Percentiles rank a stretch among this genome's conserved stretches.
These are phyloP conservation scores for Cymbidium sinense DNA, from an alignment of 106 monocot species.

Conservation along the genomic window DNA sequence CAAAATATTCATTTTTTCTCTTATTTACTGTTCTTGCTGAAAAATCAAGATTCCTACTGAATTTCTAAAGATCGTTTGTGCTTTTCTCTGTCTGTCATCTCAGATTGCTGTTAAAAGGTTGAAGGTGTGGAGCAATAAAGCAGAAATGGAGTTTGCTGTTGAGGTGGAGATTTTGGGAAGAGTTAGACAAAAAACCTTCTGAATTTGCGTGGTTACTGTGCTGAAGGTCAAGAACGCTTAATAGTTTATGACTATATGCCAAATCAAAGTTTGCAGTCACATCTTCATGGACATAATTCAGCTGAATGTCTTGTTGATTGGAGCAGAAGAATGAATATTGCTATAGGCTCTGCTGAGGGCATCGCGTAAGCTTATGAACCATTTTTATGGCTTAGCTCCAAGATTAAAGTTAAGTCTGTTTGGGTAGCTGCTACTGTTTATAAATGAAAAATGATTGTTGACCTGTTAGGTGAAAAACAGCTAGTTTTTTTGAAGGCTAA, in stretches of 20 bases:
- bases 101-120: constrained; percentile 75
- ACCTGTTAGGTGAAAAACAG: no score
- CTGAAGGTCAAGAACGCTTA: constrained; percentile 52
- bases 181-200: constrained; percentile 61
- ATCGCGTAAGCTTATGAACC: constrained; percentile 44
- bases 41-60: background rate
- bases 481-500: no score
- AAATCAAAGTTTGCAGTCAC: constrained; percentile 46
- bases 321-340: constrained; percentile 50
- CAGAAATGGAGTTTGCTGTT: no score
- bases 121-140: no score
- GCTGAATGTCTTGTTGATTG: constrained; percentile 45
- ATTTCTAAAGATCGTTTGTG: no score
- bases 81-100: background rate
- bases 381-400: background rate
- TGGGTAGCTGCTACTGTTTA: no score
- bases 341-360: constrained; percentile 62
- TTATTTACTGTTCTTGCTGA: background rate
- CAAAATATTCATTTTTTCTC: no score
- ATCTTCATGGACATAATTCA: constrained; percentile 55
- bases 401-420: no score
- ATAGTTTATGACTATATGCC: constrained; percentile 68
- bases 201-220: constrained; percentile 51
- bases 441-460: no score
- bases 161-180: no score